phyloP scores from a whole-genome alignment of 306 rosid species.

The Sesbania bispinosa region DNA sequence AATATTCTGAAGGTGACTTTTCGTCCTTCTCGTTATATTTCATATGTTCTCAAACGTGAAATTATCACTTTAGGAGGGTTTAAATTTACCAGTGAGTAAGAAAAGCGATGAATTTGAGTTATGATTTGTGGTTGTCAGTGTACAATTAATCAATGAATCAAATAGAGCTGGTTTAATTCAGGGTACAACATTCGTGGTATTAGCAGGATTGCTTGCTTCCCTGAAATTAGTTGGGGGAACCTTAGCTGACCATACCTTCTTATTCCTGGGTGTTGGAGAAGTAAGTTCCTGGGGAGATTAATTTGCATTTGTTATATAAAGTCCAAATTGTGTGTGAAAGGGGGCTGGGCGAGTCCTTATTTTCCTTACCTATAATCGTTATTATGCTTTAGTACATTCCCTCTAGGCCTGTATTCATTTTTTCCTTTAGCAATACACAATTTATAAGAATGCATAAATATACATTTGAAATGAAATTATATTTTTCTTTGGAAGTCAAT shows the following conservation, averaged over 20 bases:
- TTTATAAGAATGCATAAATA: background rate
- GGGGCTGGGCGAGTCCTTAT: background rate
- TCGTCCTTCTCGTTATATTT: too few species aligned
- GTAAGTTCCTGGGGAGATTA: conserved; percentile 34
- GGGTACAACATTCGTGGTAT: conserved; percentile 96
- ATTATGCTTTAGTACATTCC: background rate
- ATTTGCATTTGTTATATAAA: background rate
- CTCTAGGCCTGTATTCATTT: background rate
- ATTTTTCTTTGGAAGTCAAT: too few species aligned
- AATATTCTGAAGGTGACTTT: too few species aligned
- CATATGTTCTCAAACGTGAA: too few species aligned
- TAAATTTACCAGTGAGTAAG: too few species aligned
- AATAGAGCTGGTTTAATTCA: conserved; percentile 44
- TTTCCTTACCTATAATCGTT: background rate
- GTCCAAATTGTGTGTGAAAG: background rate
- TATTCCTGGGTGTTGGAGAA: conserved; percentile 98
- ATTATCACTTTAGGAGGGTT: too few species aligned
- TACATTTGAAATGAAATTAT: too few species aligned
- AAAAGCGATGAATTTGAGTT: too few species aligned
- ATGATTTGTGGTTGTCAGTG: too few species aligned
- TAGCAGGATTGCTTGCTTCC: conserved; percentile 85
- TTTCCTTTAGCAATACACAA: background rate
- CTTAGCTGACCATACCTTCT: conserved; percentile 87
- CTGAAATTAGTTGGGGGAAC: too few species aligned
- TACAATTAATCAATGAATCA: too few species aligned